Evolutionary conservation across 1,139 yeast species (phyloP).

Genomic region (Arxiozyma slooffiae): DNA sequence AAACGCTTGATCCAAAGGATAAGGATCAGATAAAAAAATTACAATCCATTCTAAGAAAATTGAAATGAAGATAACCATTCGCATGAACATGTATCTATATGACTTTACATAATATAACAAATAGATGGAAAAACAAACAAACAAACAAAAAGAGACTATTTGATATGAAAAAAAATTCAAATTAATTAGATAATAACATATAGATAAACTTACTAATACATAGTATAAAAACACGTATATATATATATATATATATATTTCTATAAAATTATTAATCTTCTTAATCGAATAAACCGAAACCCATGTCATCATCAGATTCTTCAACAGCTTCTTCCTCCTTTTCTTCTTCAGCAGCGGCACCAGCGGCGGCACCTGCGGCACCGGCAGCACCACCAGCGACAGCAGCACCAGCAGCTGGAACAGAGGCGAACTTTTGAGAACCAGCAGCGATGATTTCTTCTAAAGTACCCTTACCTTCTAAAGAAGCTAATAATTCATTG

Average conservation of each 20-base stretch:
- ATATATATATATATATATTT: not conserved
- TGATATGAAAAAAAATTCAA: not conserved
- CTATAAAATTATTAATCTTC: conserved; percentile 6
- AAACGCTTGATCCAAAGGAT: conserved; percentile 7
- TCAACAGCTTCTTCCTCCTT: conserved; percentile 49
- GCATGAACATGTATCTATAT: not conserved
- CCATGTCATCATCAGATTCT: conserved; percentile 68
- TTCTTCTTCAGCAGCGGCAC: conserved; percentile 55
- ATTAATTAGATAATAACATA: not conserved
- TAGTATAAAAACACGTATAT: too few relatives aligned
- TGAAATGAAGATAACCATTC: not conserved
- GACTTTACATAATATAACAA: not conserved
- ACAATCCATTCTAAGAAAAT: conserved; percentile 1
- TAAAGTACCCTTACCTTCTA: conserved; percentile 81
- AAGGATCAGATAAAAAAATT: conserved; percentile 3
- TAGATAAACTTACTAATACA: not conserved
- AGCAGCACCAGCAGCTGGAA: conserved; percentile 96
- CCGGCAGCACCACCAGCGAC: conserved; percentile 62
- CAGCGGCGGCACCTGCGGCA: conserved; percentile 63
- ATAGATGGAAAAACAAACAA: too few relatives aligned
- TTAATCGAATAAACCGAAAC: conserved; percentile 85
- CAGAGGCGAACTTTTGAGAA: conserved; percentile 88
- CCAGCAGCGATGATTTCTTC: conserved; percentile 94
- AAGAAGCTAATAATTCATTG: conserved; percentile 74
- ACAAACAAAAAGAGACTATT: not conserved